phyloP scores from a whole-genome alignment of 2,329 filamentous ascomycete species.

The Fusarium penzigii region DNA sequence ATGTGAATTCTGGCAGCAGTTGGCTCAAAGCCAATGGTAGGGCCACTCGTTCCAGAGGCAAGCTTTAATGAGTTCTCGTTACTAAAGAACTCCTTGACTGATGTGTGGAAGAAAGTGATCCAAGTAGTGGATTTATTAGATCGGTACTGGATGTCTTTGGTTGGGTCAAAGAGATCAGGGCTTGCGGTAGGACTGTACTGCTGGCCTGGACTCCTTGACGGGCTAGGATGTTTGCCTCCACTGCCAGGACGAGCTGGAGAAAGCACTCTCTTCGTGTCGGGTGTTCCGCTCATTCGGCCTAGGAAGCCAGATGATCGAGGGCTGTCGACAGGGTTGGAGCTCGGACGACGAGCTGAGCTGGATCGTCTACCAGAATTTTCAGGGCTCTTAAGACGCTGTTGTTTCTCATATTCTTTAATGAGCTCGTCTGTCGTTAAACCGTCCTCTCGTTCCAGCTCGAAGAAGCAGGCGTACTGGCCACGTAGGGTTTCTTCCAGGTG shows the following conservation, averaged over 20 bases:
- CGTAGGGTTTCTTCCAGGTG: conserved; percentile 45
- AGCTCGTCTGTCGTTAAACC: conserved; percentile 44
- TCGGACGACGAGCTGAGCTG: conserved; percentile 24
- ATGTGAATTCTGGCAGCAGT: conserved; percentile 38
- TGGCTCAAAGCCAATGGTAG: conserved; percentile 38
- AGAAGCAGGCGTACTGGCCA: conserved; percentile 48
- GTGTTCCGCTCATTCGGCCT: conserved; percentile 8
- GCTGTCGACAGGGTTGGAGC: conserved; percentile 19
- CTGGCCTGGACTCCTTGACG: conserved; percentile 16
- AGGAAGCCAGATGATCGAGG: conserved; percentile 15
- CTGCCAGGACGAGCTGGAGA: conserved; percentile 18
- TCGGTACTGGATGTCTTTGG: conserved; percentile 40
- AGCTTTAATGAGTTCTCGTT: conserved; percentile 30
- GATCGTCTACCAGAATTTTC: conserved; percentile 19
- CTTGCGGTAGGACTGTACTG: conserved; percentile 30
- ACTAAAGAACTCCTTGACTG: conserved; percentile 42
- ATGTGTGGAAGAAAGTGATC: conserved; percentile 43
- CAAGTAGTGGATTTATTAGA: conserved; percentile 43
- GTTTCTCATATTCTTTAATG: conserved; percentile 39
- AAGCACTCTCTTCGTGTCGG: conserved; percentile 22
- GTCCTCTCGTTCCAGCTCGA: conserved; percentile 46
- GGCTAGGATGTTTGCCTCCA: conserved; percentile 11
- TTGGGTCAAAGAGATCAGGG: conserved; percentile 33
- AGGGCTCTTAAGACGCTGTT: conserved; percentile 24
- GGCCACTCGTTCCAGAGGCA: conserved; percentile 7